A percentile compares a stretch with the other conserved stretches of the same genome.
Conservation (phyloP, 805 yeast genomes). For the Candida yuanshanica region DNA sequence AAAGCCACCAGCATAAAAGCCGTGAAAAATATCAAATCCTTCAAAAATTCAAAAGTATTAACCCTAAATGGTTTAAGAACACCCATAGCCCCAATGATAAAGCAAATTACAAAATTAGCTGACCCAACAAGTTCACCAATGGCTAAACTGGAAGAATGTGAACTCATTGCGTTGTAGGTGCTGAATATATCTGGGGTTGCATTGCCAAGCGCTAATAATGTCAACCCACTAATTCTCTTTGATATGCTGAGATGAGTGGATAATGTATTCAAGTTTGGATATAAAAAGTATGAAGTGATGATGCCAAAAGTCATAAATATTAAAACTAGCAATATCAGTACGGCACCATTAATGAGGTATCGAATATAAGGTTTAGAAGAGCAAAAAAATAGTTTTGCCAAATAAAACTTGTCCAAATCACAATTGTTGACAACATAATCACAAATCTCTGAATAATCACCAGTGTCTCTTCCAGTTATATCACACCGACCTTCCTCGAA, state of each 20-base stretch:
- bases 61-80: slow-evolving; percentile 62
- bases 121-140: slow-evolving; percentile 91
- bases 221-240: slow-evolving; percentile 79
- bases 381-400: neutral
- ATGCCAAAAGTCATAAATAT: slow-evolving; percentile 60
- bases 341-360: slow-evolving; percentile 22
- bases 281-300: slow-evolving; percentile 75
- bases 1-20: slow-evolving; percentile 44
- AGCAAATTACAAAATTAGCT: slow-evolving; percentile 72
- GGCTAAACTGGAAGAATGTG: slow-evolving; percentile 72
- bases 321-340: neutral
- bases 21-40: slow-evolving; percentile 58
- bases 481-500: neutral
- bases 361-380: neutral
- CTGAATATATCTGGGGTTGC: slow-evolving; percentile 88
- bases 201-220: slow-evolving; percentile 85
- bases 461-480: neutral
- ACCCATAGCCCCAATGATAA: slow-evolving; percentile 77
- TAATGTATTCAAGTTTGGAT: slow-evolving; percentile 70
- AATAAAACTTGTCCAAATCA: neutral
- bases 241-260: slow-evolving; percentile 58
- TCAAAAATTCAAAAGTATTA: slow-evolving; percentile 42
- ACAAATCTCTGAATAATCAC: neutral
- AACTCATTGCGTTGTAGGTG: slow-evolving; percentile 74
- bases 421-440: neutral